These are phyloP conservation scores for Athelia sp. DNA, from an alignment of 1,284 basidiomycete genomes.

Conservation along the genomic window DNA sequence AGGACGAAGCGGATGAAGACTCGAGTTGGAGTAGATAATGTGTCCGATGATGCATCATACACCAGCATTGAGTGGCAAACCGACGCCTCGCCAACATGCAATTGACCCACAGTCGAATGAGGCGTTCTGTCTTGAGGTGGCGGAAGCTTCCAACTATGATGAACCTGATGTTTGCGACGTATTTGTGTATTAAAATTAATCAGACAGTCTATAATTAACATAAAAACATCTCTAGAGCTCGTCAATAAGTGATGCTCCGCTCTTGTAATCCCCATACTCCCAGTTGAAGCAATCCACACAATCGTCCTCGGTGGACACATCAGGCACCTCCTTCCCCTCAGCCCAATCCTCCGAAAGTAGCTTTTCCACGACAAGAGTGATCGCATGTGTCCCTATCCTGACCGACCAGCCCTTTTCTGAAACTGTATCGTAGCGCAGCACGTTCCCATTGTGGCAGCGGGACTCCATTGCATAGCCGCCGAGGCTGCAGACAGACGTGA, in stretches of 20 bases:
- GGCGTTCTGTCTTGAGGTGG: too few species aligned
- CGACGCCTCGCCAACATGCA: too few species aligned
- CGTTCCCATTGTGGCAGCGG: slow-evolving; percentile 80
- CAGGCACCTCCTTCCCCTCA: slow-evolving; percentile 33
- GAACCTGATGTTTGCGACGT: too few species aligned
- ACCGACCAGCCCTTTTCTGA: slow-evolving; percentile 78
- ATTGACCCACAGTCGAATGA: too few species aligned
- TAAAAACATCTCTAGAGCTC: too few species aligned
- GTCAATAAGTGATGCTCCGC: slow-evolving; percentile 11
- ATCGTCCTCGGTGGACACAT: slow-evolving; percentile 37
- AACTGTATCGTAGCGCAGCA: slow-evolving; percentile 87
- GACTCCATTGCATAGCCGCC: slow-evolving; percentile 65
- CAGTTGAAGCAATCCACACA: slow-evolving; percentile 63
- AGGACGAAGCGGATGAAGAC: too few species aligned
- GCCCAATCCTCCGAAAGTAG: slow-evolving; percentile 72
- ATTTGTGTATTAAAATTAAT: too few species aligned
- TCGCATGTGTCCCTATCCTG: slow-evolving; percentile 75
- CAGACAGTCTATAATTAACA: too few species aligned
- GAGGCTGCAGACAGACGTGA: slow-evolving; percentile 52
- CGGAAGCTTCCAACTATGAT: too few species aligned
- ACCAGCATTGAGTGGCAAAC: too few species aligned
- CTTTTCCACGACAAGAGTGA: slow-evolving; percentile 70
- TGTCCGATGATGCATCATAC: too few species aligned
- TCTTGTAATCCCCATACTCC: slow-evolving; percentile 56
- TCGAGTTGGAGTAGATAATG: too few species aligned